phyloP scores from a whole-genome alignment of 805 yeast genomes.

The Wickerhamomyces ciferrii region DNA sequence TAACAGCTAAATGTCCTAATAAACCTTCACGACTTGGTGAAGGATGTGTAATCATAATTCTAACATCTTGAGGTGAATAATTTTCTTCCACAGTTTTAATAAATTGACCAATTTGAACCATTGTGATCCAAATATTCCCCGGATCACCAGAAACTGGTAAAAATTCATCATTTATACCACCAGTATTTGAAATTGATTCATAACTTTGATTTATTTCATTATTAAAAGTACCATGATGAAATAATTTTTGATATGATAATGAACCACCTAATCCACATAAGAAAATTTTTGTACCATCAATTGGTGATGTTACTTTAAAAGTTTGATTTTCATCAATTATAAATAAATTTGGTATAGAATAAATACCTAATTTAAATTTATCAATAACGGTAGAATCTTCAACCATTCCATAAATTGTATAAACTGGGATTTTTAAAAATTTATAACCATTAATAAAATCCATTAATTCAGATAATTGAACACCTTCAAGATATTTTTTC shows the following conservation, averaged over 20 bases:
- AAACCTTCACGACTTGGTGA: slow-evolving; percentile 69
- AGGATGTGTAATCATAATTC: slow-evolving; percentile 62
- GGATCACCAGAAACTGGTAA: slow-evolving; percentile 56
- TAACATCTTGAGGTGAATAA: slow-evolving; percentile 40
- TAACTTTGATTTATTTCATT: slow-evolving; percentile 14
- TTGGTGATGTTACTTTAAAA: slow-evolving; percentile 33
- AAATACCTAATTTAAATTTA: slow-evolving; percentile 50
- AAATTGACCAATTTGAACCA: slow-evolving; percentile 66
- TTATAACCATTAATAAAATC: slow-evolving; percentile 39
- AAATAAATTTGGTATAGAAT: slow-evolving; percentile 49
- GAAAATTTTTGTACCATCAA: slow-evolving; percentile 40
- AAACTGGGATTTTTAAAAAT: slow-evolving; percentile 54
- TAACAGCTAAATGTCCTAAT: slow-evolving; percentile 60
- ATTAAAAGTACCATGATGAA: slow-evolving; percentile 51
- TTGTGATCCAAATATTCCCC: slow-evolving; percentile 72
- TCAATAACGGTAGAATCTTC: slow-evolving; percentile 69
- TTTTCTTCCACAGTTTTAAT: slow-evolving; percentile 40
- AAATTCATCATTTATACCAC: slow-evolving; percentile 2
- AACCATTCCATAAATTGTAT: slow-evolving; percentile 71
- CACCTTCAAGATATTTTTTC: slow-evolving; percentile 29
- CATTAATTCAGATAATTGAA: slow-evolving; percentile 46
- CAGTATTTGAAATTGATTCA: slow-evolving; percentile 13
- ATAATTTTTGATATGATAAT: slow-evolving; percentile 57
- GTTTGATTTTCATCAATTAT: slow-evolving; percentile 56
- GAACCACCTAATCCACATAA: slow-evolving; percentile 73